Base-by-base conservation (phyloP, 176 grass and related monocot genomes). In the Ensete ventricosum region DNA sequence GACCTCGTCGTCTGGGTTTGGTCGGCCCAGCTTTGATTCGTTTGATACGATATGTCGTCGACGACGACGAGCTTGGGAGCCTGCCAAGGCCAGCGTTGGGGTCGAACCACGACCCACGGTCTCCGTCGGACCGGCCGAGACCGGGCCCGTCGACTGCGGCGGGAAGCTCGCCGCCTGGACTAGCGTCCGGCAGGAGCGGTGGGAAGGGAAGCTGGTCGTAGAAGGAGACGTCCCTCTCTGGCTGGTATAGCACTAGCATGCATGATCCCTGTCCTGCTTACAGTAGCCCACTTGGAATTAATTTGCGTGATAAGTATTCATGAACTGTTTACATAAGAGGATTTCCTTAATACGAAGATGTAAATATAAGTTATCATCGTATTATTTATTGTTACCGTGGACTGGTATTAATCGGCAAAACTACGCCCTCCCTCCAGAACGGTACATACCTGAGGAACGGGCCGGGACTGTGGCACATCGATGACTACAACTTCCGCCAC, bases 371-470 rank as follows among this genome's bases (percentile, higher is more conserved):
- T 43, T 43, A 2, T 29, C 27, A 29, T 29, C 2, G 27, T 29
- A 29, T 29, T 27, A 59, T 66, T 19, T 86, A 78, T 29, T 2
- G 27, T 2, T 3, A 43, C 34, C 34, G 3, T 29, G 5, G 6
- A 43, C 34, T 43, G 34, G 34, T 43, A 43, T 43, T 43, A 43
- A 43, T 43, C 4, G 34, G 34, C 5, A 43, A 43, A 43, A 43
- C 34, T 43, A 43, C 34, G 34, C 3, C 34, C 34, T 43, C 34
- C 43, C 34, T 43, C 34, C 43, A 99, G 96, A 83, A 91, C 51
- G 96, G 96, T 55, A 99, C 96, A 54, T 99, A 95, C 79, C 84
- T 99, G 72, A 80, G 96, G 83, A 99, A 99, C 60, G 96, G 96
- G 0, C 96, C 96, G 2, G 96, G 96, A 2, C 59, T 91, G 22